Base-by-base conservation (phyloP, 208 protist genomes). In the Crithidia bombi region DNA sequence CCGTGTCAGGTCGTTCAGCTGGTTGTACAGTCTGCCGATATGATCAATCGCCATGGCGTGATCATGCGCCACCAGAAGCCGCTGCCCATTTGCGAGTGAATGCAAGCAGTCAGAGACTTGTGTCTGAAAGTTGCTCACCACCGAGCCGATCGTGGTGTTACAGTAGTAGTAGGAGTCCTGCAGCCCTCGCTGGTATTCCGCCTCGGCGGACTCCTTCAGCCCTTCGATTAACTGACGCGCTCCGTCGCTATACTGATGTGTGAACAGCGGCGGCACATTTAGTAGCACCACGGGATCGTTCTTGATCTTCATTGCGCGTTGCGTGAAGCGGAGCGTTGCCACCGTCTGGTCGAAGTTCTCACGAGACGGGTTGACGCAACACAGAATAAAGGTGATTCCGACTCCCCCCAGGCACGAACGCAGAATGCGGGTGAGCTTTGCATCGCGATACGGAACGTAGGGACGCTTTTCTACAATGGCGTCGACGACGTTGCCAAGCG, bases 331-430 rank as follows among this genome's bases (percentile, higher is more conserved):
- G 14, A 97, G 74, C 14, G 89, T 82, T 6, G 88, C 64, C 21
- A 92, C 79, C n/a, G 90, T 95, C 65, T 97, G 92, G 21, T 97
- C 92, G 52, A 90, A 87, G 69, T 97, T 94, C 28, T 91, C 87
- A 21, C 85, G 67, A 0, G 86, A 84, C 4, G 91, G 91, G 57
- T 95, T 96, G 7, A 98, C 80, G 49, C 87, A 97, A 65, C 92
- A 97, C 19, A 98, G 89, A 58, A 97, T 93, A 32, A 91, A 87
- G 7, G 95, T 97, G 58, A 94, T 92, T 35, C 88, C 89, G 19
- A 86, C 84, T 47, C 91, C 91, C 52, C 93, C 91, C 32, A 98
- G 69, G 47, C 88, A 96, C 54, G 69, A 85, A 28, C 84, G 81
- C 33, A 98, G 84, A 7, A 97, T 70, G 57, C 78, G 79, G 23